Base-by-base conservation (phyloP, 805 yeast genomes). In the Nakazawaea laoshanensis region DNA sequence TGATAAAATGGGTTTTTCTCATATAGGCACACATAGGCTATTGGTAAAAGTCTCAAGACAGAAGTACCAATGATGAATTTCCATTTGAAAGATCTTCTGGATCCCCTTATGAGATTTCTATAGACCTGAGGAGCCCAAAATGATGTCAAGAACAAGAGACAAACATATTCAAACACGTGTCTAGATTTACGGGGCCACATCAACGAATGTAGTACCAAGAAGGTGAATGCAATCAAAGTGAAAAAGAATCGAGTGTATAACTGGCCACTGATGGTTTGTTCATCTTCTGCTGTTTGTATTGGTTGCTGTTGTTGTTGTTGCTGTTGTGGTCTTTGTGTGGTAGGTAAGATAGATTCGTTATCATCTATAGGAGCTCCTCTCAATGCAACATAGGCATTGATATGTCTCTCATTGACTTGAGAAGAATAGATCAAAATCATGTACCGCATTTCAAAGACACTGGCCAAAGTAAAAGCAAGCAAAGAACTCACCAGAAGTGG, bases 61-160 rank as follows among this genome's bases (percentile, higher is more conserved):
- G 86, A 71, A 0, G 82, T 73, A 0, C 87, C 83, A 7, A 77
- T 17, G n/a, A 86, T 69, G 44, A 82, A 88, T 40, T 70, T 74
- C 88, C 94, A 83, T 23, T 66, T 56, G 41, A 86, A 73, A 3
- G 82, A 74, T 35, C 71, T 64, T 36, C 85, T 65, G 35, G 76
- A 65, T 14, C 88, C 89, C 33, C 84, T 67, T 19, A 77, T 51
- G 3, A 77, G 71, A 49, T 86, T 85, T 50, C 96, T 65, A 44
- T 76, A 77, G 27, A 84, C 78, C 53, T 88, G 97, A 2, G 96
- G 96, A 11, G 83, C 43, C 96, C 96, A 87, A 44, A 71, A 78
- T 2, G 94, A 81, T 50, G 76, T 81, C 19, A 79, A 44, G 1
- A 65, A 31, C 2, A 75, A 39, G 7, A 79, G 50, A 2, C 70